These are phyloP conservation scores for Cyclocybe aegerita DNA, from an alignment of 768 basidiomycete genomes.

Conservation along the genomic window DNA sequence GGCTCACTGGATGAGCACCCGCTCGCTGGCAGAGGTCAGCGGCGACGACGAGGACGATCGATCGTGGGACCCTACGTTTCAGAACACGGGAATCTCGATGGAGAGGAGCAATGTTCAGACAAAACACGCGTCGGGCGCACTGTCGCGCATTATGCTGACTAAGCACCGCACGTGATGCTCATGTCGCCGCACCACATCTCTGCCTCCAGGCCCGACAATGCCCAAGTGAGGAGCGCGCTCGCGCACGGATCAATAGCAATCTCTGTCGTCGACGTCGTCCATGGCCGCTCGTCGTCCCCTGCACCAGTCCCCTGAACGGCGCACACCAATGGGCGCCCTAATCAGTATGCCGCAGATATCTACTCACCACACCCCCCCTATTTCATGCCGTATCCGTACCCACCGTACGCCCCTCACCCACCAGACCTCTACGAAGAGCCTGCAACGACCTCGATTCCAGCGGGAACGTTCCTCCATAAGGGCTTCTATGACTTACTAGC, in stretches of 20 bases:
- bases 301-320: constrained; percentile 24
- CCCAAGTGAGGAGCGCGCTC: constrained; percentile 1
- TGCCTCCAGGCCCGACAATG: constrained; percentile 3
- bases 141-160: too few relatives aligned
- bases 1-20: too few relatives aligned
- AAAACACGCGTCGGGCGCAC: too few relatives aligned
- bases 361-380: constrained; percentile 34
- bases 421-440: constrained; percentile 41
- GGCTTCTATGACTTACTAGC: constrained; percentile 88
- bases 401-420: constrained; percentile 33
- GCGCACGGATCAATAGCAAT: background rate
- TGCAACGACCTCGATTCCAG: constrained; percentile 49
- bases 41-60: too few relatives aligned
- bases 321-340: constrained; percentile 26
- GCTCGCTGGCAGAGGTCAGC: too few relatives aligned
- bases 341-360: constrained; percentile 25
- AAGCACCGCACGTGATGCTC: background rate
- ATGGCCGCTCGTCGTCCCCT: constrained; percentile 22
- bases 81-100: too few relatives aligned
- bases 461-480: constrained; percentile 78
- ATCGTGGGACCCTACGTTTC: too few relatives aligned
- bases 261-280: background rate
- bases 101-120: too few relatives aligned
- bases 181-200: background rate
- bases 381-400: constrained; percentile 41